Percentiles rank a stretch among this genome's conserved stretches.
Evolutionary conservation across 352 stramenopile genomes (phyloP).

Genomic region (Phytophthora aleatoria): DNA sequence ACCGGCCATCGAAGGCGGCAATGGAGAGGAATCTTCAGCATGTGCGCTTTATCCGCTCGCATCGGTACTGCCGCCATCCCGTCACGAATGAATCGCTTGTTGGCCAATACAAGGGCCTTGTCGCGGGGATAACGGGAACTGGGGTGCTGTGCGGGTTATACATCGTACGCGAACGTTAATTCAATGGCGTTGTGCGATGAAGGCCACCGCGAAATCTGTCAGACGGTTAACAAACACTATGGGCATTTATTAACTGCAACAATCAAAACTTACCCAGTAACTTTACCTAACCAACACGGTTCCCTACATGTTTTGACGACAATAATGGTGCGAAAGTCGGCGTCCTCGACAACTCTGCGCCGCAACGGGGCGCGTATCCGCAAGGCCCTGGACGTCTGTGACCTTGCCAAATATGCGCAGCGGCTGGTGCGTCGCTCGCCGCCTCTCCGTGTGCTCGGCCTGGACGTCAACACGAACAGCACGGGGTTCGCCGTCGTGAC

Average conservation of each 20-base stretch:
- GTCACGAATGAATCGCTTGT: neutral
- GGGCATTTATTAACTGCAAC: neutral
- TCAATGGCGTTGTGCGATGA: no score
- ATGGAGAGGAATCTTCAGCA: neutral
- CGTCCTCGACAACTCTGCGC: constrained; percentile 25
- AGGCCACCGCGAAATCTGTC: no score
- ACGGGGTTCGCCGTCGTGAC: constrained; percentile 77
- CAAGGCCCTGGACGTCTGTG: constrained; percentile 48
- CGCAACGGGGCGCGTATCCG: constrained; percentile 60
- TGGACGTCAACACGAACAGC: constrained; percentile 88
- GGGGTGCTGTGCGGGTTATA: neutral
- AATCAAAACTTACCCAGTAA: neutral
- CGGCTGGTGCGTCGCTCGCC: constrained; percentile 36
- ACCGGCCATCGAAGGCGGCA: neutral
- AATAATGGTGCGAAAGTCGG: constrained; percentile 22
- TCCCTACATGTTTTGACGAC: neutral
- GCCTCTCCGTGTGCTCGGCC: constrained; percentile 63
- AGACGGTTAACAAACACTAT: no score
- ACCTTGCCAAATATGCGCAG: constrained; percentile 26
- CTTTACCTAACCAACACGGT: neutral
- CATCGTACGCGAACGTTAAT: no score
- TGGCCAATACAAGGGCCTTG: neutral
- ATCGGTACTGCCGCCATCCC: neutral
- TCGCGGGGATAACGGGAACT: neutral
- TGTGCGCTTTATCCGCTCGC: neutral